Evolutionary conservation across 1,284 basidiomycete genomes (phyloP), one percentile per base, ranked within the genome.

Genomic region (Pseudozyma hubeiensis): DNA sequence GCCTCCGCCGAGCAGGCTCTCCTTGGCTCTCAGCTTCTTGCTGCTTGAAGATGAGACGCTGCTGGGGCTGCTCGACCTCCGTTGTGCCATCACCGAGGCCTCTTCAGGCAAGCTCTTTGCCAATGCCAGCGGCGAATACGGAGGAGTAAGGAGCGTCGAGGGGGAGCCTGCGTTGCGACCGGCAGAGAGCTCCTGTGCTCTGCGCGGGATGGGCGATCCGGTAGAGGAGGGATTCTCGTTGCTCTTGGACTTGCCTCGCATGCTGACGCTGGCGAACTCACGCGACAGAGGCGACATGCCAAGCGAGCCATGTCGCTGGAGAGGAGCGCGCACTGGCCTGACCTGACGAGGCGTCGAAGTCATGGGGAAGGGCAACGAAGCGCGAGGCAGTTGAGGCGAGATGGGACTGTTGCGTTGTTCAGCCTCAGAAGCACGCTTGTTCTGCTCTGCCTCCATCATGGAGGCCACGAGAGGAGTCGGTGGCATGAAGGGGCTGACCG

Each of bases 401-500:
- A 59, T 47, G 9, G 62, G 61, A 14, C 55, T 41, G 31, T 60
- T 41, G 64, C 43, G 34, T 16, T 14, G 46, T 14, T 53, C 52
- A 43, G 13, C 48, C 14, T 53, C 49, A 24, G 17, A 48, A 7
- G 64, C 48, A 29, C 53, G 49, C 52, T 67, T 57, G 55, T 16
- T 52, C 55, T 67, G 68, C 51, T 78, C 70, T n/a, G 46, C 56
- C 48, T 73, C 64, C 65, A 74, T 65, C 62, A 74, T 69, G 37
- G 74, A 64, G 34, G 66, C 63, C 2, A 73, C 66, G 7, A 81
- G 64, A 6, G 80, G 80, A 3, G 80, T 81, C 3, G 80, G 80
- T 4, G 80, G 80, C 43, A 79, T 30, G 54, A 81, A 81, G 39
- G 80, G 80, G 54, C 80, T 81, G 43, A 77, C 62, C 3, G 80